phyloP scores from a whole-genome alignment of 2,329 filamentous ascomycete species.

The Ophiostoma ulmi region DNA sequence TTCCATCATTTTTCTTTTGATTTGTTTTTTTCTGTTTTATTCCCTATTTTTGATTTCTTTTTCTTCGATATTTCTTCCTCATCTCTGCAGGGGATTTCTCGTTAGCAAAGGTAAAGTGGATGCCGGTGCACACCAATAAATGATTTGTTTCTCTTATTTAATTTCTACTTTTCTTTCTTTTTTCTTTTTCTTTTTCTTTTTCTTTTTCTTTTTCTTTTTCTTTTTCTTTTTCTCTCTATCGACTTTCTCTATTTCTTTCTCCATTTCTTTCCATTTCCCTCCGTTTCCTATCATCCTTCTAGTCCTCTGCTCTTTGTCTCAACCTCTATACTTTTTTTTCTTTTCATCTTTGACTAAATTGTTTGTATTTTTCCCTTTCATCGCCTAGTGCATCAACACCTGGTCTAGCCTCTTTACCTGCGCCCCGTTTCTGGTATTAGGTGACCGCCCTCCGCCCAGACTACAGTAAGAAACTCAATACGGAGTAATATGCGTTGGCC shows the following conservation, averaged over 20 bases:
- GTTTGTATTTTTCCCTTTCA: slow-evolving; percentile 8
- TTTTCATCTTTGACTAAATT: slow-evolving; percentile 7
- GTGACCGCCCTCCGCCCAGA: slow-evolving; percentile 13
- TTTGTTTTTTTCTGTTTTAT: neutral
- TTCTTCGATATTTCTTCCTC: neutral
- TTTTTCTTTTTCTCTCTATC: neutral
- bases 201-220: neutral
- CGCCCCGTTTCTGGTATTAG: slow-evolving; percentile 1
- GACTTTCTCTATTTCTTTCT: neutral
- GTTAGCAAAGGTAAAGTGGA: neutral
- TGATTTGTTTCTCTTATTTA: neutral
- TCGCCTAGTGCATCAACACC: slow-evolving; percentile 13
- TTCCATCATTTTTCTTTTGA: neutral
- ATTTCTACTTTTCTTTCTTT: neutral
- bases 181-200: neutral
- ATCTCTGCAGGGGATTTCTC: neutral
- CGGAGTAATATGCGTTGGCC: neutral
- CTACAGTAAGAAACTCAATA: neutral
- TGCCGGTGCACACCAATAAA: neutral
- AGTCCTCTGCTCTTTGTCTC: neutral
- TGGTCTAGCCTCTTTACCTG: slow-evolving; percentile 11
- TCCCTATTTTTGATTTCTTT: neutral
- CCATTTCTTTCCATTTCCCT: neutral
- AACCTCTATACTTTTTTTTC: neutral
- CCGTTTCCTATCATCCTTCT: neutral